Base-by-base conservation (phyloP, 805 yeast species). In the Henningerozyma blattae region DNA sequence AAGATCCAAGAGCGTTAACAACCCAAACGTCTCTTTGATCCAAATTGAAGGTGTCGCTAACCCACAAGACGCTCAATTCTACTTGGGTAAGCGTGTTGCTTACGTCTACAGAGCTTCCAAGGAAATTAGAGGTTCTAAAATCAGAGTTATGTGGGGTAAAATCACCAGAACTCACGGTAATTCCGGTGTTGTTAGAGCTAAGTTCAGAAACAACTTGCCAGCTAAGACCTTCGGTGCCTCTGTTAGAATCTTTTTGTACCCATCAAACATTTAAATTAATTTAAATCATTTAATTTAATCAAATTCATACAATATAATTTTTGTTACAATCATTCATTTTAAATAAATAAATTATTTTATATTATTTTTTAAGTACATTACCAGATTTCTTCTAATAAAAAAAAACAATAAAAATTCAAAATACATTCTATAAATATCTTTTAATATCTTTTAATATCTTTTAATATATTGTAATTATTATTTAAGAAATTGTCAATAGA, bases 111-210 rank as follows among this genome's bases (percentile, higher is more conserved):
- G 94, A 72, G 95, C 94, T 65, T 70, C 82, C 62, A 91, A 86
- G 77, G 97, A 87, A 74, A 70, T 87, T 64, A 83, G 94, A 80
- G 97, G 97, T 68, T 72, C 97, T 59, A 89, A 91, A 77, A 84
- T 89, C 75, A 85, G 97, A 76, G 96, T 91, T 62, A 86, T 91
- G 75, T 91, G 98, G 98, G 98, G 98, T 70, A 89, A 89, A 76
- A 76, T 91, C 56, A 73, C 93, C 72, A 87, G 97, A 80, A 74
- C 96, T 56, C 98, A 91, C 81, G 98, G 98, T 70, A 84, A 77
- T 87, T 72, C 79, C 60, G 98, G 98, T 73, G 73, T 84, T 54
- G 95, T 91, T 57, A 89, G 98, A 75, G 97, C 98, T 62, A 84
- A 78, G 72, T 91, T 91, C 94, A 87, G 84, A 75, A 77, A 82